Evolutionary conservation across 805 yeast species (phyloP).

Genomic region (Zygoascus bituminiphila): DNA sequence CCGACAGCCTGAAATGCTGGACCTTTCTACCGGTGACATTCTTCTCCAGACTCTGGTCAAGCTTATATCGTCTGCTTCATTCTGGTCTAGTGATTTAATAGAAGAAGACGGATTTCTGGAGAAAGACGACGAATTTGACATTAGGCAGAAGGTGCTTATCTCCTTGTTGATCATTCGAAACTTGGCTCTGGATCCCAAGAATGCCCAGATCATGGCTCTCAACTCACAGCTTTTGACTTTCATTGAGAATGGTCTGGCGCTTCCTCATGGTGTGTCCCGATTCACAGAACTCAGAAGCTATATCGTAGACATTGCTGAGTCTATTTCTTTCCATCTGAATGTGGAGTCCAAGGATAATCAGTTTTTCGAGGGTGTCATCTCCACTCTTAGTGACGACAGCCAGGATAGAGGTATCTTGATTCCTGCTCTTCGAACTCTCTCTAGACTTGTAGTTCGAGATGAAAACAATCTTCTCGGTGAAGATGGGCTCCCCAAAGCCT

Average conservation of each 20-base stretch:
- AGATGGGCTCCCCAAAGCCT: constrained; percentile 34
- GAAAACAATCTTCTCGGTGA: constrained; percentile 42
- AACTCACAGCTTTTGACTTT: constrained; percentile 40
- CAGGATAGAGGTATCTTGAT: constrained; percentile 65
- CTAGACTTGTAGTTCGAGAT: constrained; percentile 67
- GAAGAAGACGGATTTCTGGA: constrained; percentile 17
- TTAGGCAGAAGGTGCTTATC: constrained; percentile 30
- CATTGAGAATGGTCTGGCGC: constrained; percentile 31
- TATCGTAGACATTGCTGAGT: constrained; percentile 72
- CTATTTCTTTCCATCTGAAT: constrained; percentile 71
- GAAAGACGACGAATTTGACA: constrained; percentile 7
- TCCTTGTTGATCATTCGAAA: constrained; percentile 69
- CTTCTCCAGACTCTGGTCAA: constrained; percentile 35
- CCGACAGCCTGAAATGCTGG: constrained; percentile 42
- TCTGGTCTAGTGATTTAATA: constrained; percentile 14
- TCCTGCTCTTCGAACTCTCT: constrained; percentile 63
- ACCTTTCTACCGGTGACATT: constrained; percentile 36
- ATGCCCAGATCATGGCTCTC: constrained; percentile 68
- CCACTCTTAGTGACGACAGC: constrained; percentile 38
- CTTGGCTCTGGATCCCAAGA: constrained; percentile 70
- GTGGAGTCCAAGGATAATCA: constrained; percentile 67
- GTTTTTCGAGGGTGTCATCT: constrained; percentile 48
- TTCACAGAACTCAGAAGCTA: constrained; percentile 55
- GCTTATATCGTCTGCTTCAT: constrained; percentile 30
- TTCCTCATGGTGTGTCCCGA: constrained; percentile 27